These are phyloP conservation scores for Podospora pseudoanserina DNA, from an alignment of 495 filamentous ascomycete species.

Conservation along the genomic window DNA sequence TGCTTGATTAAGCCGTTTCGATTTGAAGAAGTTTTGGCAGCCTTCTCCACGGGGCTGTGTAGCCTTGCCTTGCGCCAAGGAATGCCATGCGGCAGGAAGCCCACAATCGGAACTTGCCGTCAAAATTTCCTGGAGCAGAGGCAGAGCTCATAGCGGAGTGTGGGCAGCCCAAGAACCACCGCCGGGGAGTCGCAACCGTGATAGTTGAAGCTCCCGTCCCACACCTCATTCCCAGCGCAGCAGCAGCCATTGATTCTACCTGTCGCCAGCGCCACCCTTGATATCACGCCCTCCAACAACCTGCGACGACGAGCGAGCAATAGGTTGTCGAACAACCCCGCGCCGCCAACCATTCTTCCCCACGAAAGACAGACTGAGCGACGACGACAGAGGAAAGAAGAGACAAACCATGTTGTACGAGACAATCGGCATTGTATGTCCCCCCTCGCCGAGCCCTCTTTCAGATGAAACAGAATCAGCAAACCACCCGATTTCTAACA, in stretches of 20 bases:
- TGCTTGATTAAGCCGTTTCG: too few relatives aligned
- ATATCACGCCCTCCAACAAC: not conserved
- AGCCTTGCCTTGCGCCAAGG: not conserved
- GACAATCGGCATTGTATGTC: conserved; percentile 85
- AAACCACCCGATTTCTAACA: too few relatives aligned
- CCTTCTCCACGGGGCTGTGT: not conserved
- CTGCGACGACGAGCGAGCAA: not conserved
- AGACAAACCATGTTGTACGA: conserved; percentile 83
- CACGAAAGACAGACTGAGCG: not conserved
- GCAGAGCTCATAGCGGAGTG: not conserved
- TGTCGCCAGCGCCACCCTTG: not conserved
- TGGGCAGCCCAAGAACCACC: too few relatives aligned
- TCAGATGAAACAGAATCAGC: too few relatives aligned
- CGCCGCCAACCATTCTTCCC: not conserved
- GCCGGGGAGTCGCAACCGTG: not conserved
- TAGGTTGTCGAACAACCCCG: not conserved
- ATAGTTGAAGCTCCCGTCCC: not conserved
- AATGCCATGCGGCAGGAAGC: not conserved
- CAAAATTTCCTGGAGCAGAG: not conserved
- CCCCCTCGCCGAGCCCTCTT: conserved; percentile 13
- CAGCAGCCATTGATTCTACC: not conserved
- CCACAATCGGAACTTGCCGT: not conserved
- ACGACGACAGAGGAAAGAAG: conserved; percentile 4
- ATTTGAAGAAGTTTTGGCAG: not conserved
- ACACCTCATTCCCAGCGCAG: not conserved